These are phyloP conservation scores for Mesembryanthemum crystallinum DNA, from an alignment of 148 eudicot genomes.

Conservation along the genomic window DNA sequence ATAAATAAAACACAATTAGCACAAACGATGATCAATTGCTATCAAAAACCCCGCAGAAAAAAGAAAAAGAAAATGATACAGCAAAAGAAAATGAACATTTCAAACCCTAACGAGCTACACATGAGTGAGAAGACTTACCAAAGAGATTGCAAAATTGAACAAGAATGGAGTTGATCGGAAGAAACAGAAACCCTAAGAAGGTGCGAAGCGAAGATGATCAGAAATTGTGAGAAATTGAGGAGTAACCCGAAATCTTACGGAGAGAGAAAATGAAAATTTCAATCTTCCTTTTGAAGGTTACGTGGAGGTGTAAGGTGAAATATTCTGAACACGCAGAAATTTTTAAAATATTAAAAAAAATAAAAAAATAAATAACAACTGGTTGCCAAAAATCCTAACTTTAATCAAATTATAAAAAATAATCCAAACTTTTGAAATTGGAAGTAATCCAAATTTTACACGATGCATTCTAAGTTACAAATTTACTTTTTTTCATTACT, in stretches of 20 bases:
- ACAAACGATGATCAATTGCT: not conserved
- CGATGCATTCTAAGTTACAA: too few species aligned
- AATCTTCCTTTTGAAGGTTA: not conserved
- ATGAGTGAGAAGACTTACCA: not conserved
- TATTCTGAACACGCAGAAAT: not conserved
- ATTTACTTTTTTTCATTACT: too few species aligned
- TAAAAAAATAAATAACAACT: too few species aligned
- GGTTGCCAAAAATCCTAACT: too few species aligned
- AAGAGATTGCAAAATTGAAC: not conserved
- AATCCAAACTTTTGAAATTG: too few species aligned
- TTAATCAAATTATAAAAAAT: too few species aligned
- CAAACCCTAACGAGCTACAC: slow-evolving; percentile 9
- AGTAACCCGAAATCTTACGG: not conserved
- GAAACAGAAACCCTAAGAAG: slow-evolving; percentile 7
- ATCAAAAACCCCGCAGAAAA: not conserved
- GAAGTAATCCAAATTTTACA: too few species aligned
- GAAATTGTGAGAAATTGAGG: not conserved
- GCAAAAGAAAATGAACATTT: not conserved
- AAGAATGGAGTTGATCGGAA: not conserved
- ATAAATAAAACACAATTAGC: not conserved
- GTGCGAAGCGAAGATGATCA: not conserved
- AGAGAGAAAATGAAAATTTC: too few species aligned
- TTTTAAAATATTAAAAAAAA: too few species aligned
- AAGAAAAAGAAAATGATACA: not conserved
- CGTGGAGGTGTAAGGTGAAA: not conserved